Evolutionary conservation across 768 basidiomycete species (phyloP).

Genomic region (Hypholoma fasciculare): DNA sequence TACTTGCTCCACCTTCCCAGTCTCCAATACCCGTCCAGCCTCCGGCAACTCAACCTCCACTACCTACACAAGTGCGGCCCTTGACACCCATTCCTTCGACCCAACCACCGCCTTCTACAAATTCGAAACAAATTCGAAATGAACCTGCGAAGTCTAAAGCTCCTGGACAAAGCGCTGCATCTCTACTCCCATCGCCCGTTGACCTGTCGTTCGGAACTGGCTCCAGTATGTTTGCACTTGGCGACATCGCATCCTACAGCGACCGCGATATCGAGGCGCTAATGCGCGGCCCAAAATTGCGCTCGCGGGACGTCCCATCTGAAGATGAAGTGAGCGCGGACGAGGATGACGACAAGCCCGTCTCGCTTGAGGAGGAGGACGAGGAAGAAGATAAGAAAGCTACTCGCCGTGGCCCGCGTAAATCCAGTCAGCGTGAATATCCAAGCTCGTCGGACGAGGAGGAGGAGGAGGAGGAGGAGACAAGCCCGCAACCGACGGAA

Average conservation of each 20-base stretch:
- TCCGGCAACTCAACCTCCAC: constrained; percentile 1
- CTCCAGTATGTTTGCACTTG: constrained; percentile 7
- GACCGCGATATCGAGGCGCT: constrained; percentile 36
- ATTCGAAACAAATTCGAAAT: neutral
- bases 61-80: constrained; percentile 2
- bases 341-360: constrained; percentile 37
- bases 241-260: constrained; percentile 22
- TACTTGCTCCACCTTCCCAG: constrained; percentile 3
- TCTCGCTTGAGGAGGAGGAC: constrained; percentile 35
- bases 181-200: neutral
- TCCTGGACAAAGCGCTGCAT: neutral
- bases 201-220: neutral
- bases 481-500: neutral
- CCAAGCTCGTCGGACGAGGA: constrained; percentile 36
- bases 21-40: neutral
- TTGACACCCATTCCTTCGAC: neutral
- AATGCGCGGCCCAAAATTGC: constrained; percentile 36
- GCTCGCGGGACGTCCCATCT: constrained; percentile 33
- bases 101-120: neutral
- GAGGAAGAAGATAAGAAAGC: constrained; percentile 28
- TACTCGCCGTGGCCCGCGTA: constrained; percentile 8
- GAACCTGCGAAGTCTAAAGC: neutral
- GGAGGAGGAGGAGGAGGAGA: constrained; percentile 8
- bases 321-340: constrained; percentile 37
- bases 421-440: constrained; percentile 8